These are phyloP conservation scores for Talaromyces pinophilus DNA, from an alignment of 2,329 filamentous ascomycete species.

Conservation along the genomic window DNA sequence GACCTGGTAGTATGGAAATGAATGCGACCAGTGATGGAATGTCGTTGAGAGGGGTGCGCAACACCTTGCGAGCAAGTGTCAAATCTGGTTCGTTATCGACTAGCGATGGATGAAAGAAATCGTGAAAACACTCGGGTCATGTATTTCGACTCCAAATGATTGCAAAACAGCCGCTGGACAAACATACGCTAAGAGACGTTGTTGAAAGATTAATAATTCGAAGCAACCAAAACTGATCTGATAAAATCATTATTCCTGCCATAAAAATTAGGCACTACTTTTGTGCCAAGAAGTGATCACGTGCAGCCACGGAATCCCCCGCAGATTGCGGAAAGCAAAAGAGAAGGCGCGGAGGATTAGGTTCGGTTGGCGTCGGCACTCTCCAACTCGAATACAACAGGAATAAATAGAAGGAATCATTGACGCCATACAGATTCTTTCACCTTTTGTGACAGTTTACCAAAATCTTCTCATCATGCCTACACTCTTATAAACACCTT, in stretches of 20 bases:
- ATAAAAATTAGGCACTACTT: background rate
- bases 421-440: background rate
- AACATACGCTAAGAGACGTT: background rate
- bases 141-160: background rate
- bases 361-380: slow-evolving; percentile 22
- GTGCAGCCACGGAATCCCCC: background rate
- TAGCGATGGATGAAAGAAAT: background rate
- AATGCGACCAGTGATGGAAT: background rate
- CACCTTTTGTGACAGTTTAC: background rate
- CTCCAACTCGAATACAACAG: background rate
- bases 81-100: background rate
- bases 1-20: background rate
- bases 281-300: background rate
- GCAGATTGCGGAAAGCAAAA: background rate
- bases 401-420: slow-evolving; percentile 2
- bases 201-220: background rate
- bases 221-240: background rate
- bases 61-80: slow-evolving; percentile 9
- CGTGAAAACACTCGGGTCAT: background rate
- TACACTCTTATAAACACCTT: background rate
- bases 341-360: slow-evolving; percentile 8
- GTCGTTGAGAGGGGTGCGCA: slow-evolving; percentile 7
- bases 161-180: background rate
- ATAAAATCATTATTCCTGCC: slow-evolving; percentile 4
- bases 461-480: background rate